These are phyloP conservation scores for Colletotrichum gloeosporioides DNA, from an alignment of 2,329 filamentous ascomycete genomes.

Conservation along the genomic window DNA sequence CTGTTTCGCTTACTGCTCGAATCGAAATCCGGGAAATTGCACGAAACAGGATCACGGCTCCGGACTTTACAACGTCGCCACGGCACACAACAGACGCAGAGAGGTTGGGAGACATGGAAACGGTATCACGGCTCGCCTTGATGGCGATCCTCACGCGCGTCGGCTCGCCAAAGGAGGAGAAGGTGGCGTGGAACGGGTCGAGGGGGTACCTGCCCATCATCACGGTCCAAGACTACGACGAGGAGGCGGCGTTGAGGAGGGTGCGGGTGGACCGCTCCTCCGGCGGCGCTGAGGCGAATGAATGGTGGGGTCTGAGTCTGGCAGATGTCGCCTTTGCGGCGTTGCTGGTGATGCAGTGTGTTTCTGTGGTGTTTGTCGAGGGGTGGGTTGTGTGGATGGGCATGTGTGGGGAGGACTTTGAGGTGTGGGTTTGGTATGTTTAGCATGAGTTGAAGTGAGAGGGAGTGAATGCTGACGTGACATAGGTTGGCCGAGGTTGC, in stretches of 20 bases:
- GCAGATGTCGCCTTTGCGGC: constrained; percentile 28
- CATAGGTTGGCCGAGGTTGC: constrained; percentile 7
- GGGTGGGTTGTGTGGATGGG: constrained; percentile 31
- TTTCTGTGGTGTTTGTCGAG: constrained; percentile 28
- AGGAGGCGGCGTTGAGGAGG: neutral
- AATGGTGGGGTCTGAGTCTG: neutral
- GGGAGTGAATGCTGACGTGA: neutral
- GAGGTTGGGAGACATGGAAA: neutral
- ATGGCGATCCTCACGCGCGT: neutral
- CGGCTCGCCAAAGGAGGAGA: neutral
- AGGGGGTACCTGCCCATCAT: neutral
- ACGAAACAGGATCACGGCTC: neutral
- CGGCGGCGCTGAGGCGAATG: neutral
- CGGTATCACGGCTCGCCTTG: neutral
- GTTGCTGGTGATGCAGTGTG: constrained; percentile 31
- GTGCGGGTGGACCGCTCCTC: neutral
- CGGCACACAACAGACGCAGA: neutral
- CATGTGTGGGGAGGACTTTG: constrained; percentile 24
- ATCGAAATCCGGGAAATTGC: neutral
- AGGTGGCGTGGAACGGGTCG: neutral
- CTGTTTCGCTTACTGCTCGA: neutral
- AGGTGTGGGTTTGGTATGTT: constrained; percentile 30
- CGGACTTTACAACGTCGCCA: neutral
- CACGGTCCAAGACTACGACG: neutral
- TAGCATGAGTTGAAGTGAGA: rapidly evolving